These are phyloP conservation scores for Clarireedia homoeocarpa DNA, from an alignment of 2,329 filamentous ascomycete genomes.

Conservation along the genomic window DNA sequence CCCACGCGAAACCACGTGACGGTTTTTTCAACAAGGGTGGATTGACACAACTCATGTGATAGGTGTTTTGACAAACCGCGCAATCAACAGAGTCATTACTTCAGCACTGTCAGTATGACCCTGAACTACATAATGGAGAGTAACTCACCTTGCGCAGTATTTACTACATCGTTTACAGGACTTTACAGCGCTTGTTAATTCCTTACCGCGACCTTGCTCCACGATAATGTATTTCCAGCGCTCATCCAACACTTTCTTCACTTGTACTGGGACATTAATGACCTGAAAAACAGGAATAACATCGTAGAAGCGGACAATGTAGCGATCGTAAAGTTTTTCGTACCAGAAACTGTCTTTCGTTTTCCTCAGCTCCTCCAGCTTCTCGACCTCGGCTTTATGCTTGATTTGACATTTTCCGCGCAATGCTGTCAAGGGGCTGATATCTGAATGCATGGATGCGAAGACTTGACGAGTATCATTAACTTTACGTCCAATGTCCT, in stretches of 20 bases:
- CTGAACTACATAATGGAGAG: not conserved
- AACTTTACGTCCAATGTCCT: constrained; percentile 88
- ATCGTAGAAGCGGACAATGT: constrained; percentile 97
- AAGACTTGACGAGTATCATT: constrained; percentile 87
- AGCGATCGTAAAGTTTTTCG: constrained; percentile 94
- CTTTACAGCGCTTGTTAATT: constrained; percentile 92
- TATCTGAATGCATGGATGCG: constrained; percentile 97
- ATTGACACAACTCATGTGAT: constrained; percentile 97
- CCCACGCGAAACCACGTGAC: constrained; percentile 95
- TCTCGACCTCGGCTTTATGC: constrained; percentile 78
- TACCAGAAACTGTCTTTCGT: constrained; percentile 89
- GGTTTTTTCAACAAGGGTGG: constrained; percentile 92
- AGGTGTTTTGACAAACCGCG: constrained; percentile 88
- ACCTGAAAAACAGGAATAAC: constrained; percentile 87
- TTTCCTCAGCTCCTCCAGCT: constrained; percentile 78
- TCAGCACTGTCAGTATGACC: constrained; percentile 5
- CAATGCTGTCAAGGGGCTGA: constrained; percentile 83
- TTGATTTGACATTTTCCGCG: constrained; percentile 88
- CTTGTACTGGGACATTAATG: constrained; percentile 90
- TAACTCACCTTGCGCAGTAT: constrained; percentile 83
- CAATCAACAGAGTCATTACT: constrained; percentile 95
- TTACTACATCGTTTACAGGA: constrained; percentile 85
- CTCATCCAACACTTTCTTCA: constrained; percentile 93
- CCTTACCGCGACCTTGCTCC: constrained; percentile 87
- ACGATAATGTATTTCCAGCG: constrained; percentile 95